These are phyloP conservation scores for Lachancea thermotolerans DNA, from an alignment of 805 yeast genomes.

Conservation along the genomic window DNA sequence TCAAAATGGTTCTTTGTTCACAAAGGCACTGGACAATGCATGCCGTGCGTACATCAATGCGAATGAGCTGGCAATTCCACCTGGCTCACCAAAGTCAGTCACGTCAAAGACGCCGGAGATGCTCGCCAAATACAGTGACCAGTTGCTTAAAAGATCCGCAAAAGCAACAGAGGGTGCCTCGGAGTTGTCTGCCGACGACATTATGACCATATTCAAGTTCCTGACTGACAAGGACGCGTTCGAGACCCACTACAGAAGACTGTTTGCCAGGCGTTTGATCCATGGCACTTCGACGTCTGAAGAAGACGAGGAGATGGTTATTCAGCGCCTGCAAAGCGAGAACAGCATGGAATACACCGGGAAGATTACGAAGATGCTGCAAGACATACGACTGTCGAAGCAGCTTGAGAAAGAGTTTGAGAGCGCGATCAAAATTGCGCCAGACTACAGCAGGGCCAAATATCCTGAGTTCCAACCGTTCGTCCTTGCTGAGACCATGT, in stretches of 20 bases:
- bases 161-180: constrained; percentile 58
- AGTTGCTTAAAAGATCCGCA: constrained; percentile 66
- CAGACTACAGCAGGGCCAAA: constrained; percentile 25
- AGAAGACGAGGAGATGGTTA: constrained; percentile 71
- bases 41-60: constrained; percentile 77
- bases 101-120: constrained; percentile 85
- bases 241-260: constrained; percentile 85
- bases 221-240: constrained; percentile 92
- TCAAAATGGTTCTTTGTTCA: constrained; percentile 67
- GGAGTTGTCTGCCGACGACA: constrained; percentile 75
- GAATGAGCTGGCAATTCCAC: constrained; percentile 71
- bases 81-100: constrained; percentile 39
- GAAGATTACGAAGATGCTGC: constrained; percentile 92
- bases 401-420: constrained; percentile 51
- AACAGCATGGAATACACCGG: constrained; percentile 90
- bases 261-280: constrained; percentile 82
- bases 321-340: constrained; percentile 79
- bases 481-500: constrained; percentile 80
- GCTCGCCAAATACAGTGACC: constrained; percentile 83
- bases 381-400: constrained; percentile 80
- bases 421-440: constrained; percentile 24
- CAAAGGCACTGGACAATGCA: constrained; percentile 83
- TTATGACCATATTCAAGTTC: constrained; percentile 81
- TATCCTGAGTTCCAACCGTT: constrained; percentile 58
- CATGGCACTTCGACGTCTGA: constrained; percentile 80